Conservation (phyloP, 2,329 filamentous ascomycete genomes). For the Aspergillus candidus region DNA sequence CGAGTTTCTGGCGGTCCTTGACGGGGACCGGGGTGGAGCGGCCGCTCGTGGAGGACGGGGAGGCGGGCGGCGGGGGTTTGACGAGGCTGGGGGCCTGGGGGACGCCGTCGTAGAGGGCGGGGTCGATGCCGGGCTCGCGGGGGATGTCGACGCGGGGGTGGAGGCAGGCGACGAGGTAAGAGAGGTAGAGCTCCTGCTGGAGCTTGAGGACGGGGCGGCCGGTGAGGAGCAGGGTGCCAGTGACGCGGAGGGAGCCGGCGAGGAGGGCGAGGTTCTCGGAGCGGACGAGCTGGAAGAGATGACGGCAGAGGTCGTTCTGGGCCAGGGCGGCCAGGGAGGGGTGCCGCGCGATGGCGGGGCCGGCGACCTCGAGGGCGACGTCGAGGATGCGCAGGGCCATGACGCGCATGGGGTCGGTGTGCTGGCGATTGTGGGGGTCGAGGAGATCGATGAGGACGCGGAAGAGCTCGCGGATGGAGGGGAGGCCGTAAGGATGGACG, state of each 20-base stretch:
- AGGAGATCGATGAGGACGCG: constrained; percentile 87
- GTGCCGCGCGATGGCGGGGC: constrained; percentile 88
- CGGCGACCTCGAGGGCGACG: constrained; percentile 91
- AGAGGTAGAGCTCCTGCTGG: constrained; percentile 92
- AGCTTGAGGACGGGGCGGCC: constrained; percentile 87
- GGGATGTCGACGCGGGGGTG: constrained; percentile 94
- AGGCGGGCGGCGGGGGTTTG: constrained; percentile 70
- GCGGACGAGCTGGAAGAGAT: constrained; percentile 90
- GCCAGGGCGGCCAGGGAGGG: constrained; percentile 80
- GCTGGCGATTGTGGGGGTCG: constrained; percentile 85
- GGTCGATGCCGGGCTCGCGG: constrained; percentile 81
- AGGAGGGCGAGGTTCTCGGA: constrained; percentile 95
- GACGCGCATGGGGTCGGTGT: constrained; percentile 91
- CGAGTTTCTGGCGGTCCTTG: constrained; percentile 85
- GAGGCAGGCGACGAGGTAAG: constrained; percentile 87
- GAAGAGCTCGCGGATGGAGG: constrained; percentile 91
- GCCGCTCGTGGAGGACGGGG: constrained; percentile 70
- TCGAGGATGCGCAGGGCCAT: constrained; percentile 98
- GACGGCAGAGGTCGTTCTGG: constrained; percentile 86
- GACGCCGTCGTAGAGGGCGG: constrained; percentile 84
- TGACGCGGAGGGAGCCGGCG: constrained; percentile 85
- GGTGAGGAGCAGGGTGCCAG: constrained; percentile 82
- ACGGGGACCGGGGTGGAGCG: constrained; percentile 84
- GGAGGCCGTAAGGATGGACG: constrained; percentile 84
- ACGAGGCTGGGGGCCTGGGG: constrained; percentile 84